Base-by-base conservation (phyloP, 2,329 filamentous ascomycete genomes). In the Davidsoniella eucalypti region DNA sequence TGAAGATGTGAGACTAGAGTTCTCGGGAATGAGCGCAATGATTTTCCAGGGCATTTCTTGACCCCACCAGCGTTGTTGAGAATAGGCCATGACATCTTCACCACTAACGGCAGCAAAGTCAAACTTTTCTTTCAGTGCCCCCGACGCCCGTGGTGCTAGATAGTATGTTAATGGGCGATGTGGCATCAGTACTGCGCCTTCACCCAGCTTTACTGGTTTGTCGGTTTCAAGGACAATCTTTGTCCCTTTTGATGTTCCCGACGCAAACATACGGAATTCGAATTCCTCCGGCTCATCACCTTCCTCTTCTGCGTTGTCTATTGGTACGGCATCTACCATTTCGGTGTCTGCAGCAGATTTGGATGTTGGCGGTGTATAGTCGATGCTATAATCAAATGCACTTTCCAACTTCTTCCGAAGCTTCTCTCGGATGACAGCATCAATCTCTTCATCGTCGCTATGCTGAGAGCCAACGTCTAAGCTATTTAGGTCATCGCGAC, bases 31-130 rank as follows among this genome's bases (percentile, higher is more conserved):
- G 26, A 62, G 64, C 3, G 63, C 52, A 37, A 55, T 68, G 12
- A 79, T 74, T 51, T 69, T 69, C 78, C 78, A 81, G 1, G 76
- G 75, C 56, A 75, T 65, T 60, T 80, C 75, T 40, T 75, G 60
- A 0, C 76, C 77, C 75, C 75, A 80, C 5, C 66, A 65, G 49
- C 69, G 64, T 56, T 59, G 61, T 43, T 57, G 58, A n/a, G 69
- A 68, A 53, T 66, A 62, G 18, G 57, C 57, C 2, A 73, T 47
- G 12, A 82, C 60, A 12, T 74, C 68, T n/a, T 73, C 69, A 5
- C 69, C 71, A 26, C 61, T 69, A 9, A 81, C 62, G 2, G 77
- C 73, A 2, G 67, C 65, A 21, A 44, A 33, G 7, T 53, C 43
- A 25, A 53, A 53, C 37, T 50, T 45, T 26, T 44, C 29, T 44